Evolutionary conservation across 768 basidiomycete species (phyloP).

Genomic region (Mycena indigotica): DNA sequence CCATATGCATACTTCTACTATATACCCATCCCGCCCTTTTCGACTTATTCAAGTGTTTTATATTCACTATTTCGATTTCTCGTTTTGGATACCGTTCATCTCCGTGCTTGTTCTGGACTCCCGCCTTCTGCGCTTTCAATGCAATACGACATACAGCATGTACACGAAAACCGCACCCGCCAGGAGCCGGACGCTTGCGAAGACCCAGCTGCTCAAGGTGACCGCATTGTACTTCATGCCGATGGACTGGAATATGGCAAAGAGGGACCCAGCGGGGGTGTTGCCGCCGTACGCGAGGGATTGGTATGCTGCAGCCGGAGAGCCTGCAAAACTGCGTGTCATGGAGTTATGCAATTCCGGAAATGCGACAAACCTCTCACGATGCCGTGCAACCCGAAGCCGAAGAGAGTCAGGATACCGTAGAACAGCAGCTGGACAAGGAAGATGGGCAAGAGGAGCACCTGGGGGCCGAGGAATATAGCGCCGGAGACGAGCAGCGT

Average conservation of each 20-base stretch:
- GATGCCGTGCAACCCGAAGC: not conserved
- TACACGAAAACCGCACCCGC: conserved; percentile 24
- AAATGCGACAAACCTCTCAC: not conserved
- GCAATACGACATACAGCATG: conserved; percentile 3
- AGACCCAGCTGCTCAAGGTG: conserved; percentile 65
- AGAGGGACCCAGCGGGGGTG: conserved; percentile 26
- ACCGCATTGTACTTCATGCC: conserved; percentile 34
- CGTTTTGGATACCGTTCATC: too few species aligned
- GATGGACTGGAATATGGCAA: conserved; percentile 28
- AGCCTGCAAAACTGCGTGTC: conserved; percentile 18
- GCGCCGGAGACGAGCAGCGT: not conserved
- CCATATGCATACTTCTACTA: too few species aligned
- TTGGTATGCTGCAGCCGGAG: conserved; percentile 27
- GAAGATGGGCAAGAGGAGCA: not conserved
- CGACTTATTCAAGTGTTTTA: too few species aligned
- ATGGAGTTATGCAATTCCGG: not conserved
- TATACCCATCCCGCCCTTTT: too few species aligned
- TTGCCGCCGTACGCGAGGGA: conserved; percentile 28
- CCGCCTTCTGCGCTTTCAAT: not conserved
- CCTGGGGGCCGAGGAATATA: not conserved
- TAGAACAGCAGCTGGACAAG: not conserved
- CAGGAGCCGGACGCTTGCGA: conserved; percentile 46
- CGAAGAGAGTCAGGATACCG: not conserved
- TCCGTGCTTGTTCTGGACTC: too few species aligned
- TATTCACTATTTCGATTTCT: too few species aligned